Percentiles rank a stretch among this genome's conserved stretches.
These are phyloP conservation scores for Albizia julibrissin DNA, from an alignment of 306 rosid genomes.

Conservation along the genomic window DNA sequence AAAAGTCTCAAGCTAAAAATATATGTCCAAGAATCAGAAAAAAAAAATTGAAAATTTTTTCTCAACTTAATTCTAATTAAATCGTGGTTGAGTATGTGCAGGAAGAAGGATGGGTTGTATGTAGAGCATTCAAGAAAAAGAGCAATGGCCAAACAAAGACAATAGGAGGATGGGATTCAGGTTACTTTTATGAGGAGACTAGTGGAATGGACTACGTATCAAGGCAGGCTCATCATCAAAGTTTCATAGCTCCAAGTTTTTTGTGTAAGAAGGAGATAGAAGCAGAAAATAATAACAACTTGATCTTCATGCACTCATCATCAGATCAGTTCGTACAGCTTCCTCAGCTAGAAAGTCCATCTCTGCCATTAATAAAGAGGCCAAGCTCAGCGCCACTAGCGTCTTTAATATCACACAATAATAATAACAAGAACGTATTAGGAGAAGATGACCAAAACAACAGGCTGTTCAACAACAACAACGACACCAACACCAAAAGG, in stretches of 20 bases:
- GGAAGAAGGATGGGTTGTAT: conserved; percentile 99
- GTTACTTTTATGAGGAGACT: conserved; percentile 69
- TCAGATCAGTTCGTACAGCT: conserved; percentile 60
- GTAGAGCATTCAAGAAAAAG: conserved; percentile 95
- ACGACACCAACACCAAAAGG: conserved; percentile 37
- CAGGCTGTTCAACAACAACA: conserved; percentile 26
- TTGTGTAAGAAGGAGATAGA: conserved; percentile 85
- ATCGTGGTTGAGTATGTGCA: conserved; percentile 39
- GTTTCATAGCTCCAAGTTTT: conserved; percentile 45
- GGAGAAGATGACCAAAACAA: conserved; percentile 46
- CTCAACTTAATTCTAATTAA: not conserved
- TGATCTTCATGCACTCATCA: conserved; percentile 44
- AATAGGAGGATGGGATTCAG: conserved; percentile 71
- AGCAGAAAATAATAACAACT: conserved; percentile 48
- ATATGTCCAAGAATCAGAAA: too few species aligned
- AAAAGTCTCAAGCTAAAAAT: not conserved
- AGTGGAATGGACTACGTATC: conserved; percentile 52
- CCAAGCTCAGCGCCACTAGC: conserved; percentile 41
- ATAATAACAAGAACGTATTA: not conserved
- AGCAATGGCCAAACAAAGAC: conserved; percentile 58
- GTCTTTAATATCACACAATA: conserved; percentile 45
- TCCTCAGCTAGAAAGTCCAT: conserved; percentile 85
- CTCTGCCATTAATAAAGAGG: conserved; percentile 66
- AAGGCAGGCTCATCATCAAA: conserved; percentile 50
- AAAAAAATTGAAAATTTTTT: not conserved